Percentiles rank a stretch among this genome's conserved stretches.
phyloP scores from a whole-genome alignment of 2,329 filamentous ascomycete genomes.

The Leptographium radiaticola region DNA sequence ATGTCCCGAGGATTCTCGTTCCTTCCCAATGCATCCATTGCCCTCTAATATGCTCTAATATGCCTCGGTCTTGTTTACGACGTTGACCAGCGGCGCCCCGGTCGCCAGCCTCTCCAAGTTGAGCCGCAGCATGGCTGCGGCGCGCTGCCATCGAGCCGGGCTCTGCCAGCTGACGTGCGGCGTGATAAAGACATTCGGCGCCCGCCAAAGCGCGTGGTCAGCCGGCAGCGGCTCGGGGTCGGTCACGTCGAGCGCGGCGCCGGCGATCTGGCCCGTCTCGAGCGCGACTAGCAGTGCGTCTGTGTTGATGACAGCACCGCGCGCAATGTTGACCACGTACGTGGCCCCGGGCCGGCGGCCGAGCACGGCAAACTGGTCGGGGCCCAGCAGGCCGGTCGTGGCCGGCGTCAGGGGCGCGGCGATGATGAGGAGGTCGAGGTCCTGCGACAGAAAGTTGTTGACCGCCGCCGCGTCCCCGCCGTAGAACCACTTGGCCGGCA shows the following conservation, averaged over 20 bases:
- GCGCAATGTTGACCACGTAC: constrained; percentile 48
- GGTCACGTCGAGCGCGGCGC: constrained; percentile 54
- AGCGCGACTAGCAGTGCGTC: constrained; percentile 40
- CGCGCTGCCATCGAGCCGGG: neutral
- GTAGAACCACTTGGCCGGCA: constrained; percentile 29
- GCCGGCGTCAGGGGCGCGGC: constrained; percentile 25
- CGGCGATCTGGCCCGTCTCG: constrained; percentile 19
- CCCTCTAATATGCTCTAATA: constrained; percentile 5
- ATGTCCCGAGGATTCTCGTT: too few species aligned
- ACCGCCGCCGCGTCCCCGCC: constrained; percentile 20
- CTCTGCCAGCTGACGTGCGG: constrained; percentile 15
- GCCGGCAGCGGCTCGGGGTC: constrained; percentile 52
- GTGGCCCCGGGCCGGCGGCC: constrained; percentile 14
- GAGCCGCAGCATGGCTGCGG: constrained; percentile 4
- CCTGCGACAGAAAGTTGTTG: constrained; percentile 26
- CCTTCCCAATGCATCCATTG: constrained; percentile 7
- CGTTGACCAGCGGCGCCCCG: constrained; percentile 6
- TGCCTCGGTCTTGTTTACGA: constrained; percentile 6
- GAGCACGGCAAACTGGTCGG: constrained; percentile 18
- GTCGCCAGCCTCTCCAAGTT: constrained; percentile 7
- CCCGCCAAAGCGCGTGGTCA: constrained; percentile 47
- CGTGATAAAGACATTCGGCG: constrained; percentile 42
- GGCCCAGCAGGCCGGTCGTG: constrained; percentile 28
- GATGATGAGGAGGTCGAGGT: constrained; percentile 29
- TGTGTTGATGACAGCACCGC: constrained; percentile 23